These are phyloP conservation scores for Podaxis mareebaensis DNA, from an alignment of 768 basidiomycete genomes.

Conservation along the genomic window DNA sequence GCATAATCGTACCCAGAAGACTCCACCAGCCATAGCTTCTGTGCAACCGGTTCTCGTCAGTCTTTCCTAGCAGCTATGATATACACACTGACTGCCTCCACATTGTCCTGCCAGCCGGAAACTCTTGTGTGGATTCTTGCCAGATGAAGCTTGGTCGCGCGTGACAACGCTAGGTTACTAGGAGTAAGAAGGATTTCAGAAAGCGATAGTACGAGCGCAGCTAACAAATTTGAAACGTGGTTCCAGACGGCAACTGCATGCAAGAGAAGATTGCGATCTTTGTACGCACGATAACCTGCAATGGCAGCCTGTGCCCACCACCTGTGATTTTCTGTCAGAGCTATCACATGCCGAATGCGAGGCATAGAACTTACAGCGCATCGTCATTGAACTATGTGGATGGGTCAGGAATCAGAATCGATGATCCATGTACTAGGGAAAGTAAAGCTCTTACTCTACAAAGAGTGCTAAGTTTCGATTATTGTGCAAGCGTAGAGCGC, in stretches of 20 bases:
- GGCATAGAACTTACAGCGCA: constrained; percentile 34
- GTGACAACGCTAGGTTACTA: constrained; percentile 41
- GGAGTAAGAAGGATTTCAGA: neutral
- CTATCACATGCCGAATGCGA: neutral
- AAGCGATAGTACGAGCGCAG: neutral
- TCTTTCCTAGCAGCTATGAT: neutral
- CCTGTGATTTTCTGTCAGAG: constrained; percentile 21
- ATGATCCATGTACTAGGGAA: neutral
- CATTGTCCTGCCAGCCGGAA: constrained; percentile 44
- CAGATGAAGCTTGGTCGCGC: constrained; percentile 35
- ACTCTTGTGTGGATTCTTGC: constrained; percentile 39
- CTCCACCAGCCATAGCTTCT: constrained; percentile 54
- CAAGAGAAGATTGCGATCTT: constrained; percentile 37
- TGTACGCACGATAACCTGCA: constrained; percentile 50
- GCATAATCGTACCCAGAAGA: constrained; percentile 47
- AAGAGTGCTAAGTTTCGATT: neutral
- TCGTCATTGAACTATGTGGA: constrained; percentile 45
- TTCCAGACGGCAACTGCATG: constrained; percentile 52
- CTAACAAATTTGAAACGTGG: constrained; percentile 48
- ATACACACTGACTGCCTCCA: constrained; percentile 36
- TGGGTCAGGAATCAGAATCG: neutral
- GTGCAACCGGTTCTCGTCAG: neutral
- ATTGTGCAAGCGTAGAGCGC: neutral
- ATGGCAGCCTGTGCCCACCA: constrained; percentile 59
- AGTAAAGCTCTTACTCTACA: constrained; percentile 19